These are phyloP conservation scores for Graphium sp. DNA, from an alignment of 2,329 filamentous ascomycete species.

Conservation along the genomic window DNA sequence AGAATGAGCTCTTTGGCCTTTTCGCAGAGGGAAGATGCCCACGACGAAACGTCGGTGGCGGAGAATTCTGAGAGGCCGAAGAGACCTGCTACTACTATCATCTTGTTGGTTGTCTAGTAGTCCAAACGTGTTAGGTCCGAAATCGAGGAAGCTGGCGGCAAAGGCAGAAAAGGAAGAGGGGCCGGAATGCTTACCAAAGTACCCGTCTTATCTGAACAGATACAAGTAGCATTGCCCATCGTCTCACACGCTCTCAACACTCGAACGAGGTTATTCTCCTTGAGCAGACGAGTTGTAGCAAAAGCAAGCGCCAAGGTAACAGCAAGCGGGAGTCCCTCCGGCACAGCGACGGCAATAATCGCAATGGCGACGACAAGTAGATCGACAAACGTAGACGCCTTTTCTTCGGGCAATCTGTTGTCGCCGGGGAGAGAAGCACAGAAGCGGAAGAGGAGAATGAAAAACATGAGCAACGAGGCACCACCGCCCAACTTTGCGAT, in stretches of 20 bases:
- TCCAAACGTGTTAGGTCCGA: neutral
- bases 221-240: conserved; percentile 56
- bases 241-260: conserved; percentile 53
- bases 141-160: too few relatives aligned
- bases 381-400: conserved; percentile 38
- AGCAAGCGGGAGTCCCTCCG: conserved; percentile 48
- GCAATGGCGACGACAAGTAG: conserved; percentile 45
- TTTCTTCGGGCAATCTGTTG: conserved; percentile 29
- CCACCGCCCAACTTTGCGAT: conserved; percentile 31
- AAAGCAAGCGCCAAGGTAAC: conserved; percentile 53
- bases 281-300: conserved; percentile 51
- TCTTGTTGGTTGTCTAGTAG: conserved; percentile 43
- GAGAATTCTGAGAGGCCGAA: conserved; percentile 28
- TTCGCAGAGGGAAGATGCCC: conserved; percentile 11
- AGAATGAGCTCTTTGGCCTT: conserved; percentile 12
- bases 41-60: conserved; percentile 6
- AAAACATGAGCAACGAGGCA: conserved; percentile 55
- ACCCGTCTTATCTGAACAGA: conserved; percentile 49
- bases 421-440: conserved; percentile 41
- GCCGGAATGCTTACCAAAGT: conserved; percentile 9
- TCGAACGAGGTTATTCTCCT: conserved; percentile 54
- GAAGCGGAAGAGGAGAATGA: conserved; percentile 66
- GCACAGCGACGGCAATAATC: conserved; percentile 50
- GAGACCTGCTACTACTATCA: conserved; percentile 57
- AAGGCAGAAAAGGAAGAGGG: too few relatives aligned